Evolutionary conservation across 257 asterid genomes (phyloP).

Genomic region (Thymus mandschuricus): DNA sequence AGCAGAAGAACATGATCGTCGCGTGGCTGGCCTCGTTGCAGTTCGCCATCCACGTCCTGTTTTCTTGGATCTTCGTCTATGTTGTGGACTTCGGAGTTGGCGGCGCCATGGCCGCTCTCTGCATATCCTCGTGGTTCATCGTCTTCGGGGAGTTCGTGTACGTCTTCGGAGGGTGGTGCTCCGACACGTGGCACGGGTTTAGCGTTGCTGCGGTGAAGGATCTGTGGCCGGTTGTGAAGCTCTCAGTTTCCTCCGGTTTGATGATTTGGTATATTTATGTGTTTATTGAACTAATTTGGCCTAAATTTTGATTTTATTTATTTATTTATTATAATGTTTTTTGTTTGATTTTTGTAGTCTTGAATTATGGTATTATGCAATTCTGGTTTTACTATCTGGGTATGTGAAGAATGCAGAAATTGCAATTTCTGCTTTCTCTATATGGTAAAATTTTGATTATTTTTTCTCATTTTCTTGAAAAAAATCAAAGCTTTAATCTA

Average conservation of each 20-base stretch:
- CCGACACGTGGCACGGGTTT: constrained; percentile 65
- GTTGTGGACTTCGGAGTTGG: constrained; percentile 41
- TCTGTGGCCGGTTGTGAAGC: constrained; percentile 30
- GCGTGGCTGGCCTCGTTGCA: constrained; percentile 52
- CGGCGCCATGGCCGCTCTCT: constrained; percentile 49
- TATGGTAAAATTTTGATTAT: neutral
- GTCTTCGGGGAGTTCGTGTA: constrained; percentile 54
- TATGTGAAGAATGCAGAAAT: constrained; percentile 60
- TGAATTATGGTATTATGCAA: constrained; percentile 65
- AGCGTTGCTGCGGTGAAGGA: constrained; percentile 50
- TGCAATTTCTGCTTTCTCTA: constrained; percentile 49
- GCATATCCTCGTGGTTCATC: constrained; percentile 51
- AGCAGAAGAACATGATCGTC: constrained; percentile 57
- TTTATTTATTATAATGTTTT: neutral
- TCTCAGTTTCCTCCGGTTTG: constrained; percentile 58
- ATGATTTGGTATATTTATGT: constrained; percentile 51
- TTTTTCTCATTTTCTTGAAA: neutral
- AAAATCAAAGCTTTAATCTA: neutral
- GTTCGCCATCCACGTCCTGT: constrained; percentile 47
- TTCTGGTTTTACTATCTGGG: constrained; percentile 66
- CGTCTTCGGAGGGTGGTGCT: constrained; percentile 69
- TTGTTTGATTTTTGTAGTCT: constrained; percentile 29
- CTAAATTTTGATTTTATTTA: too few species aligned
- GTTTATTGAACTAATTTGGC: too few species aligned
- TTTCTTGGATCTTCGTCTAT: constrained; percentile 58